A percentile compares a stretch with the other conserved stretches of the same genome.
Evolutionary conservation across 208 protist genomes (phyloP).

Genomic region (Novymonas esmeraldas): DNA sequence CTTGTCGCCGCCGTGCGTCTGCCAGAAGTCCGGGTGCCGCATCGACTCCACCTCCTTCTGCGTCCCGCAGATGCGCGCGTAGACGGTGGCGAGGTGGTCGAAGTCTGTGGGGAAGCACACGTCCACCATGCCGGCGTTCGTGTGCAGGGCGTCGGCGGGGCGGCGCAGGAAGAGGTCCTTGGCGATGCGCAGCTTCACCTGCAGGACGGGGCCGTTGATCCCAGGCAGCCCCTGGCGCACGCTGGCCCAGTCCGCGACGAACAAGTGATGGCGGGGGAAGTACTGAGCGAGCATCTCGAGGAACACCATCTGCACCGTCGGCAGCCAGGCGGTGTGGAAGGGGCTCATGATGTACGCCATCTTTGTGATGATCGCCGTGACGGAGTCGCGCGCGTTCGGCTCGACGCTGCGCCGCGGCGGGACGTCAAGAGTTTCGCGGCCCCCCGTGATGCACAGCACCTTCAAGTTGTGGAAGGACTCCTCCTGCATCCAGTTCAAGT

Average conservation of each 20-base stretch:
- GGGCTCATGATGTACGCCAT: constrained; percentile 76
- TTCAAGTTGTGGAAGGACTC: constrained; percentile 85
- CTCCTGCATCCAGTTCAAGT: constrained; percentile 88
- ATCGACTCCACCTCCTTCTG: constrained; percentile 74
- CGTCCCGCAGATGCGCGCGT: constrained; percentile 63
- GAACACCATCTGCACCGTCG: constrained; percentile 79
- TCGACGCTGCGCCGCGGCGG: constrained; percentile 58
- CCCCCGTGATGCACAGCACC: constrained; percentile 81
- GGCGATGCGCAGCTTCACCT: constrained; percentile 82
- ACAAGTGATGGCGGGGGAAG: constrained; percentile 86
- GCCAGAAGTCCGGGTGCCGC: constrained; percentile 83
- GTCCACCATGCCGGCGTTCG: constrained; percentile 86
- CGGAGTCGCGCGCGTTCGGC: constrained; percentile 55
- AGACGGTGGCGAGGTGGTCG: constrained; percentile 67
- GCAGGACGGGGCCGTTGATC: constrained; percentile 79
- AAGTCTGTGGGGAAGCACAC: constrained; percentile 92
- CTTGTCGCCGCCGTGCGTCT: constrained; percentile 79
- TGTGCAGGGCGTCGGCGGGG: constrained; percentile 56
- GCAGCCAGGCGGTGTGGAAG: constrained; percentile 75
- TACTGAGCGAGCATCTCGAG: constrained; percentile 72
- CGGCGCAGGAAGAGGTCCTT: constrained; percentile 78
- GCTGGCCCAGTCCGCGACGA: constrained; percentile 71
- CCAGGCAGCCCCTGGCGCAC: constrained; percentile 70
- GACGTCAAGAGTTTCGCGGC: constrained; percentile 75
- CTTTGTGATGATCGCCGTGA: constrained; percentile 63